Percentiles rank a stretch among this genome's conserved stretches.
phyloP scores from a whole-genome alignment of 495 filamentous ascomycete species.

The Trichoderma reesei region DNA sequence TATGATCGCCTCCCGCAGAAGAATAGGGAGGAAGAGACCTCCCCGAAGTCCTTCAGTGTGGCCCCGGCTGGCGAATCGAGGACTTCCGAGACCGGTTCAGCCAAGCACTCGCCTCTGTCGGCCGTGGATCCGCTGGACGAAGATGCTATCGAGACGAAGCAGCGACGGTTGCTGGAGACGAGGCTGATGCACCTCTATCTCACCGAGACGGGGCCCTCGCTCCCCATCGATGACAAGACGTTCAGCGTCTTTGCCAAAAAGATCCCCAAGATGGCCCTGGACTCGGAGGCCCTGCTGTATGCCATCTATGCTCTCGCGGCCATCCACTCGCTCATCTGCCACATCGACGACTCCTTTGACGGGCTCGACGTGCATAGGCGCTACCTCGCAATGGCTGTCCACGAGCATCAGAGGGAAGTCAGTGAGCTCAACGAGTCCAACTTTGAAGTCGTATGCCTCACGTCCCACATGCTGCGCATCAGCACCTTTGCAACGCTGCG shows the following conservation, averaged over 20 bases:
- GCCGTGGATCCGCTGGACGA: not conserved
- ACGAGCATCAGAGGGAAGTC: not conserved
- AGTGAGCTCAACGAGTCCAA: not conserved
- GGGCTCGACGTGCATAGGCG: not conserved
- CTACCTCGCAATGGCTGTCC: not conserved
- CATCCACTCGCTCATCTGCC: not conserved
- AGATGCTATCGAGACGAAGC: not conserved
- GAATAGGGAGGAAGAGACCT: not conserved
- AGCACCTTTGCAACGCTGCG: not conserved
- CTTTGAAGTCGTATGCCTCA: not conserved
- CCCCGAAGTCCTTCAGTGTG: not conserved
- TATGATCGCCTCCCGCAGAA: not conserved
- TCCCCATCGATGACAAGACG: not conserved
- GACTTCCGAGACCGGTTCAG: not conserved
- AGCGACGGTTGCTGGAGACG: not conserved
- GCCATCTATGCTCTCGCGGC: not conserved
- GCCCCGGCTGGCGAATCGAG: not conserved
- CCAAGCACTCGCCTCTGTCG: not conserved
- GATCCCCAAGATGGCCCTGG: not conserved
- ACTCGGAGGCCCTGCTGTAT: slow-evolving; percentile 1
- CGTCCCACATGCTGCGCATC: not conserved
- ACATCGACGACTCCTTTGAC: not conserved
- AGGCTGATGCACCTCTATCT: slow-evolving; percentile 1
- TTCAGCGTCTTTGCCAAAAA: not conserved
- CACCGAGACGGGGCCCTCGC: not conserved